phyloP scores from a whole-genome alignment of 2,329 filamentous ascomycete genomes.

The Dothistroma septosporum region DNA sequence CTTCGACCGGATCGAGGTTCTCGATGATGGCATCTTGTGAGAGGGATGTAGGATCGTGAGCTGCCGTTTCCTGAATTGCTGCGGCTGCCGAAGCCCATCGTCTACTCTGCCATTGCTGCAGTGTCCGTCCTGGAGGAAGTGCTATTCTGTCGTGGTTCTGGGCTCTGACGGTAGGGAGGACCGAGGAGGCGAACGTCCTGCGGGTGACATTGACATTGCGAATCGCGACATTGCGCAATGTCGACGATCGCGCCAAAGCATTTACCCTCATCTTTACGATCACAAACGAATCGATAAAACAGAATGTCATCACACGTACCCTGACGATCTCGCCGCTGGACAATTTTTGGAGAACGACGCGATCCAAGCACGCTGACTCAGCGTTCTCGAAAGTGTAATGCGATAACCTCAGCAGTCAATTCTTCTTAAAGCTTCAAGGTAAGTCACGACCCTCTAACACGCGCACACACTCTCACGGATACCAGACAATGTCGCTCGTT shows the following conservation, averaged over 20 bases:
- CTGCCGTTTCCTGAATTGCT: conserved; percentile 52
- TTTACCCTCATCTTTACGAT: conserved; percentile 17
- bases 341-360: background rate
- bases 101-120: conserved; percentile 16
- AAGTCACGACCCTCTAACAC: conserved; percentile 11
- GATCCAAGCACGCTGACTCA: background rate
- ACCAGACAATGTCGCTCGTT: conserved; percentile 31
- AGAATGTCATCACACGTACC: background rate
- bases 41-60: conserved; percentile 53
- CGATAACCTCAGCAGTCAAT: background rate
- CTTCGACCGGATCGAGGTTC: conserved; percentile 77
- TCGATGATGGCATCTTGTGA: conserved; percentile 66
- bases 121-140: background rate
- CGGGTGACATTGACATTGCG: conserved; percentile 12
- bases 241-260: conserved; percentile 24
- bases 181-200: conserved; percentile 22
- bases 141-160: conserved; percentile 31
- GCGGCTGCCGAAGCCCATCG: conserved; percentile 31
- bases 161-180: conserved; percentile 20
- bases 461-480: conserved; percentile 11
- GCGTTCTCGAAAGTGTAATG: background rate
- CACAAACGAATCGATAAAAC: background rate
- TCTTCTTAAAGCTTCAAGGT: conserved; percentile 9
- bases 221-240: conserved; percentile 27
- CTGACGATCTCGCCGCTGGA: background rate